phyloP scores from a whole-genome alignment of 164 flowering plant species.

The Cinnamomum micranthum region DNA sequence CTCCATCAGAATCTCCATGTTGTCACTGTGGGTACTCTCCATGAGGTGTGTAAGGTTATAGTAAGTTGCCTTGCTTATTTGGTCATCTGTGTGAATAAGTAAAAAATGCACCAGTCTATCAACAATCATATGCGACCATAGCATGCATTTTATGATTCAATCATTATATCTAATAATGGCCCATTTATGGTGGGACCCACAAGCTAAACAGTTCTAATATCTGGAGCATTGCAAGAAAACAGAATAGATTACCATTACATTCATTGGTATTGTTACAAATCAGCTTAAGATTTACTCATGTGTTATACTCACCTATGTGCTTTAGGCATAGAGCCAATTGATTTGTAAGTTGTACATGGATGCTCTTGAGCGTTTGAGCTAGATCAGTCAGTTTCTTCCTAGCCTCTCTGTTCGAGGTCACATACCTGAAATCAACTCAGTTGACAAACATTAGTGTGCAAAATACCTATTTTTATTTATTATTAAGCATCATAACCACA shows the following conservation, averaged over 20 bases:
- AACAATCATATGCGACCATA: too few species aligned
- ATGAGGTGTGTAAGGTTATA: constrained; percentile 37
- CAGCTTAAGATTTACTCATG: neutral
- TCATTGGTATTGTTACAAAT: neutral
- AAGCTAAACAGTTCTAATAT: too few species aligned
- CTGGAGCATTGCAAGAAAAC: too few species aligned
- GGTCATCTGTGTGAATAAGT: constrained; percentile 38
- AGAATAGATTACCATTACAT: too few species aligned
- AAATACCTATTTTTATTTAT: too few species aligned
- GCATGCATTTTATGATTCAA: too few species aligned
- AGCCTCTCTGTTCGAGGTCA: constrained; percentile 51
- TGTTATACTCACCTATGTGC: constrained; percentile 40
- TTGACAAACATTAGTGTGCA: neutral
- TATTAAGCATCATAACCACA: too few species aligned
- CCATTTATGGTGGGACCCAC: too few species aligned
- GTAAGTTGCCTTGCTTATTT: constrained; percentile 37
- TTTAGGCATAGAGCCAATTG: constrained; percentile 39
- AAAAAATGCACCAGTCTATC: too few species aligned
- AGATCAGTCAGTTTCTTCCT: constrained; percentile 69
- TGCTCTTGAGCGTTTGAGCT: constrained; percentile 54
- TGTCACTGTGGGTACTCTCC: constrained; percentile 55
- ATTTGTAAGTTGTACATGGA: constrained; percentile 40
- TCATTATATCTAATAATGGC: too few species aligned
- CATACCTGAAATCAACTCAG: constrained; percentile 4
- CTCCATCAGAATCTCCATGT: constrained; percentile 51